Evolutionary conservation across 768 basidiomycete species (phyloP).

Genomic region (Dentipellis sp.): DNA sequence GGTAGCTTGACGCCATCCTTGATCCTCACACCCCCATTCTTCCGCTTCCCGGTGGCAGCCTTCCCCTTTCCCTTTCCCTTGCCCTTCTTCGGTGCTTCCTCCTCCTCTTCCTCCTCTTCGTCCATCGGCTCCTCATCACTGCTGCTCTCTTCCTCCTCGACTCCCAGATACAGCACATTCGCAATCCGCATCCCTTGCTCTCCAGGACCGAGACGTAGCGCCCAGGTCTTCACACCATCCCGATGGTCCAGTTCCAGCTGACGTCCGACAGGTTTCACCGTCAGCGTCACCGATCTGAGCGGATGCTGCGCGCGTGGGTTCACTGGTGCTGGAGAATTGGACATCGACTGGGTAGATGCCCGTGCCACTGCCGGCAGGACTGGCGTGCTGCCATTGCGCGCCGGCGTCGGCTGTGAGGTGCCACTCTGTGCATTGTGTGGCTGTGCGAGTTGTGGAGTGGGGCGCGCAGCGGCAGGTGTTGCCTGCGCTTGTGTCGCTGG

Average conservation of each 20-base stretch:
- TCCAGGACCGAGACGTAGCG: constrained; percentile 45
- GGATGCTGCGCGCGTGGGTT: constrained; percentile 11
- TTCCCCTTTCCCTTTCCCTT: constrained; percentile 5
- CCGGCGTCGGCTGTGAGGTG: neutral
- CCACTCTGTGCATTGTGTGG: neutral
- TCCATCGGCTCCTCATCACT: constrained; percentile 43
- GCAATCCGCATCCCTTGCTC: constrained; percentile 50
- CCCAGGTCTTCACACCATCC: constrained; percentile 72
- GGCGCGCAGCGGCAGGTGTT: neutral
- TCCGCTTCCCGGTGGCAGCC: neutral
- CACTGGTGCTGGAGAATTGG: constrained; percentile 9
- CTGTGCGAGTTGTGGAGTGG: neutral
- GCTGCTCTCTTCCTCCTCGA: constrained; percentile 55
- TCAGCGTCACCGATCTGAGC: constrained; percentile 17
- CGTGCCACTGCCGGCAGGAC: neutral
- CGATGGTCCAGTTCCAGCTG: constrained; percentile 48
- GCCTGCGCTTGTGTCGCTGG: neutral
- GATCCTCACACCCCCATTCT: neutral
- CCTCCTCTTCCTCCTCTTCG: constrained; percentile 36
- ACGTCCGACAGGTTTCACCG: constrained; percentile 44
- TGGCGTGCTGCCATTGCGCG: neutral
- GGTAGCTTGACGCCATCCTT: constrained; percentile 29
- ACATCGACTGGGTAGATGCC: neutral
- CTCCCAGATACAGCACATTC: constrained; percentile 43
- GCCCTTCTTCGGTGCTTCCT: constrained; percentile 29